These are phyloP conservation scores for Sphaerostilbella broomeana DNA, from an alignment of 2,329 filamentous ascomycete genomes.

Conservation along the genomic window DNA sequence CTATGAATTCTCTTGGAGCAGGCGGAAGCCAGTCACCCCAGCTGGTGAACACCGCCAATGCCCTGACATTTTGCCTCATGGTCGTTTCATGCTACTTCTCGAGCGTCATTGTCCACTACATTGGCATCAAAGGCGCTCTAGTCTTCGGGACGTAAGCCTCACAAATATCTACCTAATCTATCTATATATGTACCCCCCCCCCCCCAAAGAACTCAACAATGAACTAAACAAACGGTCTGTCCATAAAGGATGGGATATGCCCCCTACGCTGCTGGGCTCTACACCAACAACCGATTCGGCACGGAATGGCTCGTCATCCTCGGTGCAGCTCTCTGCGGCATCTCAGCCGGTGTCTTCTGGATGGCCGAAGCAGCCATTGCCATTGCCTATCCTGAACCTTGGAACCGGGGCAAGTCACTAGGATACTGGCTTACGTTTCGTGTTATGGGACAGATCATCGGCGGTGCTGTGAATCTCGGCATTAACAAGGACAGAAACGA, in stretches of 20 bases:
- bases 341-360: slow-evolving; percentile 69
- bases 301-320: slow-evolving; percentile 62
- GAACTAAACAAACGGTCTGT: too few relatives aligned
- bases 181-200: too few relatives aligned
- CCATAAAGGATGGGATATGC: slow-evolving; percentile 62
- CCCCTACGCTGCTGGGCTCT: slow-evolving; percentile 63
- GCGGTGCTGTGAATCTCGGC: slow-evolving; percentile 64
- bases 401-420: slow-evolving; percentile 57
- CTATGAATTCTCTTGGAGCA: slow-evolving; percentile 67
- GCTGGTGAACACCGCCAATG: slow-evolving; percentile 64
- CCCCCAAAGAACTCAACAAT: too few relatives aligned
- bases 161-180: not conserved
- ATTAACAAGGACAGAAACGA: slow-evolving; percentile 52
- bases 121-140: slow-evolving; percentile 65
- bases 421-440: slow-evolving; percentile 60
- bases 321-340: slow-evolving; percentile 61
- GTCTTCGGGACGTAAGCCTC: slow-evolving; percentile 62
- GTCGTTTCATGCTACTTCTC: slow-evolving; percentile 63
- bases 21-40: slow-evolving; percentile 59
- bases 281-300: slow-evolving; percentile 65
- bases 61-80: slow-evolving; percentile 67
- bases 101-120: slow-evolving; percentile 55
- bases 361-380: slow-evolving; percentile 69
- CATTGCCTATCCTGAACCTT: slow-evolving; percentile 64
- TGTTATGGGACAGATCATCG: slow-evolving; percentile 60